Base-by-base conservation (phyloP, 345 rosid species). In the Mallotus nudiflorus region DNA sequence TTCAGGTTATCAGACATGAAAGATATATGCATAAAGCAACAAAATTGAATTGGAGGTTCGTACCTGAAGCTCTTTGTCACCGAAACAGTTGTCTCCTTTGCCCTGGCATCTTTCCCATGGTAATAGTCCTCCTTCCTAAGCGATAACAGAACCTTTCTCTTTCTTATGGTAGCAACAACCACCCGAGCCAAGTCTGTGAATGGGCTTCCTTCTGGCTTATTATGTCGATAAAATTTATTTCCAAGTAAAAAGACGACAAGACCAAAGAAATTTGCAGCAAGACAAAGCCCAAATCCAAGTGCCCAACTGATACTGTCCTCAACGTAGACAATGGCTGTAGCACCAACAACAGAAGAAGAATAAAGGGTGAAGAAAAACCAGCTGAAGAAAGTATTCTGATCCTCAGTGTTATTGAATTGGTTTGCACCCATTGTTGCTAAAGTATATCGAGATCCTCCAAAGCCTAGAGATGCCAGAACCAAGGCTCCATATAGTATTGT, bases 301-400 rank as follows among this genome's bases (percentile, higher is more conserved):
- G 28, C 66, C 93, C 91, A 86, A 35, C 85, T 77, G 57, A 72
- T 75, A 14, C 74, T 86, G 24, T 84, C 87, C 58, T 85, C 77
- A 0, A 79, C 33, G 13, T 83, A 82, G 19, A 85, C 84, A 62
- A 86, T 37, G 0, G 65, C 80, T 0, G 85, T 83, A 3, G 70
- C 42, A 25, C 85, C 70, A 13, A 72, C 48, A 9, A 73, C 75
- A 0, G 49, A 44, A 1, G 77, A 72, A 0, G 59, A 19, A 35
- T 86, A 80, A 44, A 69, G 6, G 1, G 63, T 68, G 37, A 85
- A 33, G 66, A 82, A 72, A 35, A 29, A 86, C 86, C 83, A 83
- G 60, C 82, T 84, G 67, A 85, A 82, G 73, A 84, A 88, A 18
- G 42, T 46, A 20, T 59, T 75, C 77, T 73, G 82, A 60, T 81